A percentile compares a stretch with the other conserved stretches of the same genome.
phyloP scores from a whole-genome alignment of 805 yeast genomes.

The Candida namnaoensis region DNA sequence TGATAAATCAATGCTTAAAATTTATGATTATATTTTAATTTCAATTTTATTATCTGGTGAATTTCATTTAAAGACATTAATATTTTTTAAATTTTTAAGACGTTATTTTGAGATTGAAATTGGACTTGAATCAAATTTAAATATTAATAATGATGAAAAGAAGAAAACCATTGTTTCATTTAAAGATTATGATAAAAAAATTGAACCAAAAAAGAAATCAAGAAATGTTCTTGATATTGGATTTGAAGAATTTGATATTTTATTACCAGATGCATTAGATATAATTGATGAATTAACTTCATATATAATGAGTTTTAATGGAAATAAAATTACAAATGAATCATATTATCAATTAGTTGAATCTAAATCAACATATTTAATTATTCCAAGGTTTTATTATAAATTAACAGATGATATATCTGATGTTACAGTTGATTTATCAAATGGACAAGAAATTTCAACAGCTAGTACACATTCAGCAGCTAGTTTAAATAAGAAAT shows the following conservation, averaged over 20 bases:
- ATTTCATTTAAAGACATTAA: constrained; percentile 28
- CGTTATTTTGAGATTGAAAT: constrained; percentile 14
- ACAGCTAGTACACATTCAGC: no score
- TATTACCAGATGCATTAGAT: background rate
- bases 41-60: constrained; percentile 37
- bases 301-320: no score
- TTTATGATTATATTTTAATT: constrained; percentile 32
- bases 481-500: no score
- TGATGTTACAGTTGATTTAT: no score
- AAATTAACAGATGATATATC: no score
- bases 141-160: no score
- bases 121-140: background rate
- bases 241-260: background rate
- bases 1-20: constrained; percentile 24
- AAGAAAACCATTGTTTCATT: no score
- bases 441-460: no score
- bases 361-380: background rate
- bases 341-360: background rate
- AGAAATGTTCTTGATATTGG: background rate
- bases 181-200: no score
- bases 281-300: background rate
- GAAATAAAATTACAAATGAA: background rate
- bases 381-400: background rate
- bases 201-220: no score
- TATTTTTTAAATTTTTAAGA: constrained; percentile 31